These are phyloP conservation scores for Taxillus chinensis DNA, from an alignment of 164 flowering plant species.

Conservation along the genomic window DNA sequence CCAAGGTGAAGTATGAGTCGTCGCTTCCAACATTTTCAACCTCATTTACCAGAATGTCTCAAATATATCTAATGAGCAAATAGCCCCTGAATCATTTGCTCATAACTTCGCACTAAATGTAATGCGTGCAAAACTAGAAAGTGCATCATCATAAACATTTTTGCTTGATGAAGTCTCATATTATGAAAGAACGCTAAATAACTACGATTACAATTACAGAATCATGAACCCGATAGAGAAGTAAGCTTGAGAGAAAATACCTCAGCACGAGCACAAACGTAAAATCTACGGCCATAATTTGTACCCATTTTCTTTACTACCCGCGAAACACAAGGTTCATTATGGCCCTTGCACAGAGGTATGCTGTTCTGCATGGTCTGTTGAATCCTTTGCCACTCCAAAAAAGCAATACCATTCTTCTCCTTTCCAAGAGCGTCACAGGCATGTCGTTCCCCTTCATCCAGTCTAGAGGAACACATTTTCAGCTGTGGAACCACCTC, in stretches of 20 bases:
- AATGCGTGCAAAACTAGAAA: too few species aligned
- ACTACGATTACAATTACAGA: not conserved
- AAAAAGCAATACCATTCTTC: constrained; percentile 37
- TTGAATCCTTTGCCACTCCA: constrained; percentile 91
- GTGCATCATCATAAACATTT: too few species aligned
- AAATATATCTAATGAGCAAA: too few species aligned
- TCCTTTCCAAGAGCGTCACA: constrained; percentile 23
- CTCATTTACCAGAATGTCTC: too few species aligned
- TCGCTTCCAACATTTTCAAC: too few species aligned
- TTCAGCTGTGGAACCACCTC: constrained; percentile 4
- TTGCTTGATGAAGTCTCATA: too few species aligned
- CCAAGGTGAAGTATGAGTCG: too few species aligned
- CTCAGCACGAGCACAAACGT: constrained; percentile 92
- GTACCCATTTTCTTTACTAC: constrained; percentile 86
- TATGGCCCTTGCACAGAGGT: constrained; percentile 88
- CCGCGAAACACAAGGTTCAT: constrained; percentile 81
- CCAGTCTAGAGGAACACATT: constrained; percentile 15
- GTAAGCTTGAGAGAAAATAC: constrained; percentile 23
- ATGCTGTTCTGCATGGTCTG: constrained; percentile 75
- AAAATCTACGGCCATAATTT: constrained; percentile 76
- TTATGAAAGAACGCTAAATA: too few species aligned
- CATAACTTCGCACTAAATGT: too few species aligned
- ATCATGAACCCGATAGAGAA: not conserved
- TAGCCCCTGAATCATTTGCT: too few species aligned
- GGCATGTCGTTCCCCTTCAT: constrained; percentile 14